Base-by-base conservation (phyloP, 768 basidiomycete genomes). In the Tulasnella sp. region DNA sequence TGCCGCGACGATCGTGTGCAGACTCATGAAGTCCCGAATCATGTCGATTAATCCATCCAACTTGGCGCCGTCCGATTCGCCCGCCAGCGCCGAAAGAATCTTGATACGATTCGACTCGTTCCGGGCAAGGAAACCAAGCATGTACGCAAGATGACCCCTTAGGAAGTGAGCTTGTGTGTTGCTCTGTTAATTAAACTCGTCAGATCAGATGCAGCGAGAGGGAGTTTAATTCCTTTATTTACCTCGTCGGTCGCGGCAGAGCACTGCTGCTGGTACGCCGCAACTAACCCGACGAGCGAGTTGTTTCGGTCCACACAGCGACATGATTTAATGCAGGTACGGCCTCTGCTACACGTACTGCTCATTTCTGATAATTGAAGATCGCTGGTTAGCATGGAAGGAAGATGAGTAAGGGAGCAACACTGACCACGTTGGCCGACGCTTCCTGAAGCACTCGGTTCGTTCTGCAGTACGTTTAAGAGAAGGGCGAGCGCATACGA, bases 401-500 rank as follows among this genome's bases (percentile, higher is more conserved):
- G 7, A 22, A 26, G 47, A 8, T 52, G 47, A 26, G 22, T 34
- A 16, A 19, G 12, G n/a, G n/a, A 39, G 32, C 26, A 7, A 63
- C 5, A 62, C 40, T 44, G 37, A 75, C 62, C 26, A 68, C 64
- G 40, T 36, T 32, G 44, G 12, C 26, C 75, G 39, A 66, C n/a
- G 22, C n/a, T 59, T 63, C 12, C 70, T 8, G 63, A 34, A 26
- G 37, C 35, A 16, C n/a, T 40, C 14, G 26, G 14, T 35, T 72
- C 70, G 26, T 39, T 65, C 52, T 92, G 89, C 0, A 91, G 86
- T 52, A 93, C 81, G 78, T 92, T 93, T 68, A 90, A 91, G 44
- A 93, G 80, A 11, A 93, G 80, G 1, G 88, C 92, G 5, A 94
- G 83, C 6, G 88, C 85, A 34, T 94, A 87, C 78, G 91, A 93